Percentiles rank a stretch among this genome's conserved stretches.
Conservation (phyloP, 306 rosid species). For the Citrullus colocynthis region DNA sequence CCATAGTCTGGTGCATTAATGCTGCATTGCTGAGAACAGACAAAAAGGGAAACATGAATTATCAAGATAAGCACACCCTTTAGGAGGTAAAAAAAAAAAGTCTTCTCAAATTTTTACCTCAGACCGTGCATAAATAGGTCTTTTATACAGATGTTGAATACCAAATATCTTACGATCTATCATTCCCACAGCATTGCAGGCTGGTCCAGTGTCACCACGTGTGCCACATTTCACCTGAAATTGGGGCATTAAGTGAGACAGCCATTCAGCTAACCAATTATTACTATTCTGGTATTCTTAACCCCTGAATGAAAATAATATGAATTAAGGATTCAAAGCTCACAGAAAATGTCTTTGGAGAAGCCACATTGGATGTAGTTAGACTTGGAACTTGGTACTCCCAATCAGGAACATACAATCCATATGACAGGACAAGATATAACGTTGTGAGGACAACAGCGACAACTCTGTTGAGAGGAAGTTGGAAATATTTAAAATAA, state of each 20-base stretch:
- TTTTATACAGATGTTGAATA: slow-evolving; percentile 47
- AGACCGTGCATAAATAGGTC: slow-evolving; percentile 63
- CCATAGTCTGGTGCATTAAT: slow-evolving; percentile 73
- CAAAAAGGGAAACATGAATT: background rate
- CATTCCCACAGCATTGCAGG: slow-evolving; percentile 83
- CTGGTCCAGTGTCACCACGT: slow-evolving; percentile 70
- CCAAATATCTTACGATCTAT: slow-evolving; percentile 74
- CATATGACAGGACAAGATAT: slow-evolving; percentile 48
- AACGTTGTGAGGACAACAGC: slow-evolving; percentile 40
- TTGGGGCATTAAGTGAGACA: background rate
- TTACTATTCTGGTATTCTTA: background rate
- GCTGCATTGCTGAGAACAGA: slow-evolving; percentile 60
- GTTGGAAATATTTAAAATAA: background rate
- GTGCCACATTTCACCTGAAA: slow-evolving; percentile 81
- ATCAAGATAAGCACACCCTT: background rate
- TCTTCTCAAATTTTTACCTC: slow-evolving; percentile 20
- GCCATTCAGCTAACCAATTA: slow-evolving; percentile 5
- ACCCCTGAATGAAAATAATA: background rate
- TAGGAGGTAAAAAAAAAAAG: background rate
- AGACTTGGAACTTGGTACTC: slow-evolving; percentile 48
- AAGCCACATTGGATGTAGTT: slow-evolving; percentile 19
- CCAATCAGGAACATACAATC: slow-evolving; percentile 87
- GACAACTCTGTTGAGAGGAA: slow-evolving; percentile 31
- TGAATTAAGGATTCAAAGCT: slow-evolving; percentile 16
- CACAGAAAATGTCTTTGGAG: slow-evolving; percentile 50